These are phyloP conservation scores for Passiflora organensis DNA, from an alignment of 345 rosid species.

Conservation along the genomic window DNA sequence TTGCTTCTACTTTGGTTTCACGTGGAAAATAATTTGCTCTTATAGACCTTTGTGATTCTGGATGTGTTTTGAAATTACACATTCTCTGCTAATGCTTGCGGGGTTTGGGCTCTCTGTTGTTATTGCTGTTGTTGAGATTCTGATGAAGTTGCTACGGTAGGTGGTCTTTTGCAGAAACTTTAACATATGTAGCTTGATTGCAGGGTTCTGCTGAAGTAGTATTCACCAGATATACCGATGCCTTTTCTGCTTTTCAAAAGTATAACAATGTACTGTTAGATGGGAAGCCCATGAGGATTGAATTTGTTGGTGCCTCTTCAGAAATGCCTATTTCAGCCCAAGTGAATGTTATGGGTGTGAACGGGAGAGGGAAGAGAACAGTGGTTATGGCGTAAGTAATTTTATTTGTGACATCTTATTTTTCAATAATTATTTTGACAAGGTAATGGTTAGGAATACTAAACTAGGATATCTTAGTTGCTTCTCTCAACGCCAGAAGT, in stretches of 20 bases:
- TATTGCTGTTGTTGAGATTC: background rate
- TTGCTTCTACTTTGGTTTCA: no score
- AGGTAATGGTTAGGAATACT: background rate
- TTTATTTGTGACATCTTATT: background rate
- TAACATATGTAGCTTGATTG: background rate
- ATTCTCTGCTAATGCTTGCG: no score
- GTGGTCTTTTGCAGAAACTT: no score
- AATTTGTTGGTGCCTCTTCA: conserved; percentile 53
- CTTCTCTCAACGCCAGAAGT: background rate
- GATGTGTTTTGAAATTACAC: background rate
- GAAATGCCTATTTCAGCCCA: conserved; percentile 56
- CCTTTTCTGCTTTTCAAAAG: conserved; percentile 72
- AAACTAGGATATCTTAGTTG: no score
- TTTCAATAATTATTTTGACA: no score
- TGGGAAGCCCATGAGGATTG: conserved; percentile 88
- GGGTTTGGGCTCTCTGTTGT: background rate
- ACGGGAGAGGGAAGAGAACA: conserved; percentile 70
- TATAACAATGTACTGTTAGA: conserved; percentile 86
- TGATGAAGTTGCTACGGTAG: background rate
- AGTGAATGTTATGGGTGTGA: conserved; percentile 66
- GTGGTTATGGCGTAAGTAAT: conserved; percentile 64
- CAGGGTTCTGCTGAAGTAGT: conserved; percentile 97
- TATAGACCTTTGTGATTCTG: no score
- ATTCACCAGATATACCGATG: conserved; percentile 80
- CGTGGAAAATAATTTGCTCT: no score